These are phyloP conservation scores for Misopates orontium DNA, from an alignment of 257 asterid species.

Conservation along the genomic window DNA sequence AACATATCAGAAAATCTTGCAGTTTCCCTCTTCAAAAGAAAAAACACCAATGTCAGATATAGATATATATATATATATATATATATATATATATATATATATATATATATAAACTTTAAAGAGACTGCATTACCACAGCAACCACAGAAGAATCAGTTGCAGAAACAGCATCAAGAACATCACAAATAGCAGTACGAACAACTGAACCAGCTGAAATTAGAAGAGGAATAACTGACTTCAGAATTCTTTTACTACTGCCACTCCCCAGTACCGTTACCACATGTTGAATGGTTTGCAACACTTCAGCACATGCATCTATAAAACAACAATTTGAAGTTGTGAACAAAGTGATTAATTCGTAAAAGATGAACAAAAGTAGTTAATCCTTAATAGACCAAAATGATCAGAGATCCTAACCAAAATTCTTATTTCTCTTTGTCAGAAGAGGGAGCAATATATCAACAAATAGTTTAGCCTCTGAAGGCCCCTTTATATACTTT, in stretches of 20 bases:
- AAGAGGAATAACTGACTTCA: constrained; percentile 66
- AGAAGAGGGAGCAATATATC: constrained; percentile 81
- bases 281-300: constrained; percentile 57
- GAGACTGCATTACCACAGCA: constrained; percentile 51
- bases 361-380: constrained; percentile 9
- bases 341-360: not conserved
- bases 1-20: constrained; percentile 22
- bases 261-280: constrained; percentile 49
- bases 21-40: not conserved
- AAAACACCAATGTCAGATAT: not conserved
- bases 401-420: constrained; percentile 53
- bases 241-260: constrained; percentile 53
- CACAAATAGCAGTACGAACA: constrained; percentile 67
- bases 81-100: no score
- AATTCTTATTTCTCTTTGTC: constrained; percentile 51
- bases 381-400: constrained; percentile 5
- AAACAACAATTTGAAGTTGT: constrained; percentile 21
- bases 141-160: constrained; percentile 60
- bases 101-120: not conserved
- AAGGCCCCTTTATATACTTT: constrained; percentile 59
- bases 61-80: no score
- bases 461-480: constrained; percentile 63
- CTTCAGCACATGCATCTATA: constrained; percentile 58
- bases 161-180: constrained; percentile 77
- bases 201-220: constrained; percentile 60